Evolutionary conservation across 805 yeast genomes (phyloP), one percentile per base, ranked within the genome.

Genomic region (Pichia deserticola): DNA sequence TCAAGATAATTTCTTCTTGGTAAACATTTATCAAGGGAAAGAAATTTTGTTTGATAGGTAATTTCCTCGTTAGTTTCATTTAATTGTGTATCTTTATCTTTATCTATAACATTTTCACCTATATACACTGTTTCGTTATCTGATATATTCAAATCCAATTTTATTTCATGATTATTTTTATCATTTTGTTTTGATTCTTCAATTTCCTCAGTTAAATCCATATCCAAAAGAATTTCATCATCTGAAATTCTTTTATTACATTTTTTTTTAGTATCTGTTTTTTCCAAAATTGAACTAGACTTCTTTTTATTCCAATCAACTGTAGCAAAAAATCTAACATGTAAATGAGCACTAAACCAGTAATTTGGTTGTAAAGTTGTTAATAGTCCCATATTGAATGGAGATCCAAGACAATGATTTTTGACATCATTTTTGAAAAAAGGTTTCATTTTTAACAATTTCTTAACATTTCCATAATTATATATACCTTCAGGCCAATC

Each of bases 401-500:
- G 88, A 15, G 85, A 85, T 0, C 99, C 99, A 44, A 92, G 68
- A 15, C 68, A 68, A 1, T 80, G 78, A 1, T 67, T 67, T 3
- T 72, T 66, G 1, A 89, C 75, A 63, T 92, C 98, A 1, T 60
- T 58, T 51, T 67, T 70, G 63, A 93, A 86, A 59, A 74, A 85
- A 0, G 85, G 87, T 62, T 93, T 93, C 11, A 58, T 55, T 30
- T 61, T 59, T 28, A 92, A 58, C 10, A 93, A 67, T 28, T 57
- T 50, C 0, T 63, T 54, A n/a, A 71, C 15, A 57, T 86, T 64
- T 0, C 97, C 98, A 63, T 76, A 67, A 5, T 78, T 66, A 40
- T 76, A 84, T 9, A 90, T 81, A 4, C 86, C 87, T 39, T 74
- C 81, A 0, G 99, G 99, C 99, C 99, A 93, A 69, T 93, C 99